Percentiles rank a stretch among this genome's conserved stretches.
These are phyloP conservation scores for Paramecium biaurelia DNA, from an alignment of 73 alveolate species.

Conservation along the genomic window DNA sequence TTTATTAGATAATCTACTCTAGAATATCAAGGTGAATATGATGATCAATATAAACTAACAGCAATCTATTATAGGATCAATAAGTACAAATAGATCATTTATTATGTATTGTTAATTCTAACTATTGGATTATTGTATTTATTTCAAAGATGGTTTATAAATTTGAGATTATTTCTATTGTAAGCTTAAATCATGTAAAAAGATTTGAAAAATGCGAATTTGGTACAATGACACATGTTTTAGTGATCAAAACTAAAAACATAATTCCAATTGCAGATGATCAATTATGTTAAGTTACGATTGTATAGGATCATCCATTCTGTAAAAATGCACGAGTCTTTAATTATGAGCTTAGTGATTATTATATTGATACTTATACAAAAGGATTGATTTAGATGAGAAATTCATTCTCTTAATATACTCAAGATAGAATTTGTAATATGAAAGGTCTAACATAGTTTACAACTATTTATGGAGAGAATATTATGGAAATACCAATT, in stretches of 20 bases:
- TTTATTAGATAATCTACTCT: background rate
- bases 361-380: background rate
- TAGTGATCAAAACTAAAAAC: conserved; percentile 5
- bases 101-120: background rate
- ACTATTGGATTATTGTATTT: background rate
- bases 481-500: conserved; percentile 64
- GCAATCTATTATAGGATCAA: conserved; percentile 2
- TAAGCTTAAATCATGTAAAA: background rate
- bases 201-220: background rate
- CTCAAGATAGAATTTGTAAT: background rate
- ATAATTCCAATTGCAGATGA: conserved; percentile 7
- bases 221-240: conserved; percentile 19
- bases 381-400: background rate
- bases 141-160: background rate
- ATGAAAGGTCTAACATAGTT: background rate
- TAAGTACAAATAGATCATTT: background rate
- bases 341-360: background rate
- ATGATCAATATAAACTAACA: background rate
- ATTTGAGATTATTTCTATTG: background rate
- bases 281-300: background rate
- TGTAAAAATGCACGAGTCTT: conserved; percentile 4
- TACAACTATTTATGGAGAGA: conserved; percentile 44
- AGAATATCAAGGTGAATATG: conserved; percentile 1
- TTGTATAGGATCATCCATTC: background rate
- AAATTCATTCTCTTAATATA: background rate